Evolutionary conservation across 305 asterid species (phyloP).

Genomic region (Fraxinus ornus): DNA sequence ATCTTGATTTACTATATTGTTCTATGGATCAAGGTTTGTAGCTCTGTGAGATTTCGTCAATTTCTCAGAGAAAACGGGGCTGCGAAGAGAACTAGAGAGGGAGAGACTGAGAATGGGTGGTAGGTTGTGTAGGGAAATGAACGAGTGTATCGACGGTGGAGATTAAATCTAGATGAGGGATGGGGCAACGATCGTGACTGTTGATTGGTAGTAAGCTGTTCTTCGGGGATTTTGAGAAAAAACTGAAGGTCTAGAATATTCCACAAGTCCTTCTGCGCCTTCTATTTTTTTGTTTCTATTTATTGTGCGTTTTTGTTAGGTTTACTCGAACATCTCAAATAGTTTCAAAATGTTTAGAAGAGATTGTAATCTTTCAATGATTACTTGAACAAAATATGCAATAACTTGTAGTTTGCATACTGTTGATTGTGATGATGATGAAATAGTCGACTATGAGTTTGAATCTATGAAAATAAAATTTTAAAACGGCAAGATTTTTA

Average conservation of each 20-base stretch:
- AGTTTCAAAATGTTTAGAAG: no score
- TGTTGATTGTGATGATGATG: no score
- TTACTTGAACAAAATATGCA: no score
- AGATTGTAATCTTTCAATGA: no score
- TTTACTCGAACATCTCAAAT: no score
- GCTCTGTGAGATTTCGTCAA: neutral
- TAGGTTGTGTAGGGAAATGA: neutral
- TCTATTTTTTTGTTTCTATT: neutral
- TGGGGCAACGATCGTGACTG: slow-evolving; percentile 12
- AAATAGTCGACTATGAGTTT: no score
- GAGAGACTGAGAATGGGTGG: neutral
- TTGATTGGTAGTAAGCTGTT: neutral
- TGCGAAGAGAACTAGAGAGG: neutral
- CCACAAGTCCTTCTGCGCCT: neutral
- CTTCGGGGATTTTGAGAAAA: neutral
- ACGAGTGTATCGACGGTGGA: slow-evolving; percentile 17
- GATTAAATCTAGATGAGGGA: slow-evolving; percentile 1
- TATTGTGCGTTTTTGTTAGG: neutral
- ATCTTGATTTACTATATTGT: slow-evolving; percentile 29
- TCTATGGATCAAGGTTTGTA: neutral
- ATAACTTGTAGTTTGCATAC: no score
- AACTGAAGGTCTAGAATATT: slow-evolving; percentile 33
- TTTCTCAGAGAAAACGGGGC: neutral
- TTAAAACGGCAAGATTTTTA: no score
- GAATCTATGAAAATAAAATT: no score